These are phyloP conservation scores for Globisporangium nodosum DNA, from an alignment of 352 stramenopile species.

Conservation along the genomic window DNA sequence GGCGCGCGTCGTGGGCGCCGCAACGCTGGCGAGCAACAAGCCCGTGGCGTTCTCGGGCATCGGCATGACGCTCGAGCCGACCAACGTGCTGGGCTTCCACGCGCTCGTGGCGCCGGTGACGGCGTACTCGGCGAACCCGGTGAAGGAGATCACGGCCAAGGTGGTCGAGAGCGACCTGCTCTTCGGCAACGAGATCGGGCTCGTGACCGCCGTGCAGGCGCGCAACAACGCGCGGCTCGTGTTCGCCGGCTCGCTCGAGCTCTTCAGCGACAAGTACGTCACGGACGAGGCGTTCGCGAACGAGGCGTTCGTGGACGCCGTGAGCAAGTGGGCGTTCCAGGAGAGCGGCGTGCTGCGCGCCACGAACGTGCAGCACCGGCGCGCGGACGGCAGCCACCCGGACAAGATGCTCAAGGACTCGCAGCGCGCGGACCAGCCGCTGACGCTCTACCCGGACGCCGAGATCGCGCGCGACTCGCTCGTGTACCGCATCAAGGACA, in stretches of 20 bases:
- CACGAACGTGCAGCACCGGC: slow-evolving; percentile 82
- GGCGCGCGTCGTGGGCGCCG: slow-evolving; percentile 48
- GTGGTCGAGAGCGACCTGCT: slow-evolving; percentile 55
- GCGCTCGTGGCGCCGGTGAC: slow-evolving; percentile 70
- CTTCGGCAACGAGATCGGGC: slow-evolving; percentile 69
- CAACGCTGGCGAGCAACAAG: slow-evolving; percentile 46
- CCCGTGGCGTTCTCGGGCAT: slow-evolving; percentile 73
- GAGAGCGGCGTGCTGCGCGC: slow-evolving; percentile 85
- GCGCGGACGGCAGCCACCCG: slow-evolving; percentile 70
- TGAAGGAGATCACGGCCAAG: slow-evolving; percentile 65
- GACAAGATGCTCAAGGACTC: slow-evolving; percentile 90
- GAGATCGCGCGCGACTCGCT: slow-evolving; percentile 37
- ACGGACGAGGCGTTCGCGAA: slow-evolving; percentile 61
- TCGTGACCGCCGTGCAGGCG: slow-evolving; percentile 82
- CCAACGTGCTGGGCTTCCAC: slow-evolving; percentile 81
- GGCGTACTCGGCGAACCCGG: slow-evolving; percentile 77
- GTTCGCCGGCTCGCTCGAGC: slow-evolving; percentile 80
- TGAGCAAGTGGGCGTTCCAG: slow-evolving; percentile 86
- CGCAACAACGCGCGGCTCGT: slow-evolving; percentile 90
- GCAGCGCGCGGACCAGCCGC: slow-evolving; percentile 78
- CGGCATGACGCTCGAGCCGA: slow-evolving; percentile 76
- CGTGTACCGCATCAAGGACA: slow-evolving; percentile 93
- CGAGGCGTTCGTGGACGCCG: slow-evolving; percentile 57
- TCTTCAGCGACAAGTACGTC: slow-evolving; percentile 89
- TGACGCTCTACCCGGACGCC: slow-evolving; percentile 88